Evolutionary conservation across 2,329 filamentous ascomycete genomes (phyloP).

Genomic region (Curvularia sp.): DNA sequence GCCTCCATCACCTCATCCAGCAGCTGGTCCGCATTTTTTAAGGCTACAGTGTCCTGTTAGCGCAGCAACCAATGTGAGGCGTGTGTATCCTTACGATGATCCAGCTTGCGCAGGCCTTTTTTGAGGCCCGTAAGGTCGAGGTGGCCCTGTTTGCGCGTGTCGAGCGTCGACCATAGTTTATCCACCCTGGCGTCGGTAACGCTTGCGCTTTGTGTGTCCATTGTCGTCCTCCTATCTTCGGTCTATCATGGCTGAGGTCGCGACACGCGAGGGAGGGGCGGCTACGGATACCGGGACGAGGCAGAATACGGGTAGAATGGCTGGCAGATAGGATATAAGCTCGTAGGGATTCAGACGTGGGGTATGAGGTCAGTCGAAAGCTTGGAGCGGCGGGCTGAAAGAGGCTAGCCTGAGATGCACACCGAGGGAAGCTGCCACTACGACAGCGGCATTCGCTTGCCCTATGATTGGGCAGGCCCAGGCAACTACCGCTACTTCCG

Average conservation of each 20-base stretch:
- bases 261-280: conserved; percentile 29
- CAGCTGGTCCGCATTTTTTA: conserved; percentile 92
- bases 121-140: conserved; percentile 85
- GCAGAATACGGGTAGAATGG: conserved; percentile 33
- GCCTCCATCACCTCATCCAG: conserved; percentile 79
- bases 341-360: conserved; percentile 35
- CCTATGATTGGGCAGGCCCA: conserved; percentile 26
- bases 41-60: conserved; percentile 56
- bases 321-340: conserved; percentile 21
- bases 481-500: neutral
- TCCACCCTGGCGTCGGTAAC: conserved; percentile 82
- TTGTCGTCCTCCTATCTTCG: conserved; percentile 56
- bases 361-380: conserved; percentile 41
- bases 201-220: conserved; percentile 78
- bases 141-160: conserved; percentile 76
- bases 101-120: conserved; percentile 83
- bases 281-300: conserved; percentile 28
- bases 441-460: conserved; percentile 20
- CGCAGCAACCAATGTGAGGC: conserved; percentile 11
- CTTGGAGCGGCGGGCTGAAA: conserved; percentile 29
- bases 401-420: conserved; percentile 30
- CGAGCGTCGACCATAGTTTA: conserved; percentile 82
- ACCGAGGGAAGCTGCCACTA: conserved; percentile 21
- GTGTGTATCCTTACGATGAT: conserved; percentile 74
- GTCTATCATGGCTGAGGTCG: conserved; percentile 49